These are phyloP conservation scores for Hippophae tibetana DNA, from an alignment of 306 rosid species.

Conservation along the genomic window DNA sequence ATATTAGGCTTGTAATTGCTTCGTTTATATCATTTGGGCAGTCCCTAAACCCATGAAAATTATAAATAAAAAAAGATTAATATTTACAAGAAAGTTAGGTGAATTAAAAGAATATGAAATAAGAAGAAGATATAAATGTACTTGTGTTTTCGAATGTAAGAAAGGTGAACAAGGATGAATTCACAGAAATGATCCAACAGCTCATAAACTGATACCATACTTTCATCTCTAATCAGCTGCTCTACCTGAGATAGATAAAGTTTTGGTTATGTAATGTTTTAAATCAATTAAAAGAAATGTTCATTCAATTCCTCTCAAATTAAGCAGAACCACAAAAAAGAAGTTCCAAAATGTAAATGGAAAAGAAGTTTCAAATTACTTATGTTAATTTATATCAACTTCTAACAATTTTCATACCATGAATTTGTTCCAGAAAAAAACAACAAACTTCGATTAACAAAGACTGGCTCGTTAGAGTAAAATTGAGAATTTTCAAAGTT, in stretches of 20 bases:
- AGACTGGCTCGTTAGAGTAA: too few relatives aligned
- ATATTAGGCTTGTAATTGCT: conserved; percentile 78
- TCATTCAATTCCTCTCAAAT: neutral
- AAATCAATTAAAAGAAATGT: neutral
- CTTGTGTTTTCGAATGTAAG: conserved; percentile 63
- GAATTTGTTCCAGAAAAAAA: too few relatives aligned
- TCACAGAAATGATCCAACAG: conserved; percentile 53
- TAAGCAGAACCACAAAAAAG: too few relatives aligned
- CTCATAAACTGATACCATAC: conserved; percentile 38
- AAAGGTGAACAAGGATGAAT: conserved; percentile 40
- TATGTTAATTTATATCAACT: too few relatives aligned
- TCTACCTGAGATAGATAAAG: conserved; percentile 42
- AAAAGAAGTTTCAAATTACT: too few relatives aligned
- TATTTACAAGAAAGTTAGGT: neutral
- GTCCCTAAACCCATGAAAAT: conserved; percentile 22
- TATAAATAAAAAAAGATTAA: neutral
- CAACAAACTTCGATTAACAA: too few relatives aligned
- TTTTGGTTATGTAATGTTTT: neutral
- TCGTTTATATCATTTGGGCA: conserved; percentile 73
- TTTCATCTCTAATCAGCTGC: conserved; percentile 54
- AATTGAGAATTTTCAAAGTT: too few relatives aligned
- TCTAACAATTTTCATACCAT: too few relatives aligned
- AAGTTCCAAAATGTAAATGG: too few relatives aligned
- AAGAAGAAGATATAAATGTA: conserved; percentile 13
- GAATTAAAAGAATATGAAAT: neutral